Base-by-base conservation (phyloP, 352 stramenopile genomes). In the Globisporangium solare region DNA sequence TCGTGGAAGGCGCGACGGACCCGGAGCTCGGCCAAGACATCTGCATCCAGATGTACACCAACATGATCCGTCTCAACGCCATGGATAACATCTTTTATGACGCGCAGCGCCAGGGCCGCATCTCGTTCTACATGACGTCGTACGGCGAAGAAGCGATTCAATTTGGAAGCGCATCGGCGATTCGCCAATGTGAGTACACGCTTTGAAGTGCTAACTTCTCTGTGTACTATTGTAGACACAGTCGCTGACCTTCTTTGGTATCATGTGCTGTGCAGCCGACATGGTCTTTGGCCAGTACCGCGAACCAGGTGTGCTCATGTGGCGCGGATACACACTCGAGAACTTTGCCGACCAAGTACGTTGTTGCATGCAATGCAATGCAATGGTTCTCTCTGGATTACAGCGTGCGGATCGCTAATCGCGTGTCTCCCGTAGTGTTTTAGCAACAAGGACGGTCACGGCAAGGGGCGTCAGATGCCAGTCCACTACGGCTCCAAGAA, bases 61-160 rank as follows among this genome's bases (percentile, higher is more conserved):
- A 82, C 63, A 93, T 92, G 75, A 70, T 89, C 55, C 84, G 84
- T 37, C 58, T 93, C 40, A 94, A 92, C 50, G 84, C 88, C 35
- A 98, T 99, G 95, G 97, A 99, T 77, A 94, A 93, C 54, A 91
- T 99, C 54, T 88, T 99, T 54, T 97, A 98, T 71, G 89, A 97
- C 60, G 94, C 95, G 3, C 97, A 99, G 69, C 83, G 97, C 45
- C 97, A 99, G 75, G 97, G 97, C 14, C 83, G 95, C 40, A 98
- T 99, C 58, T 99, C 95, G 2, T 99, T 99, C 73, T 99, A 99
- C 74, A 95, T 98, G 89, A 94, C 84, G 31, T 87, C 77, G 32
- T 79, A 87, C 35, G 94, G 95, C 14, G 97, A 99, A 70, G 97
- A 99, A 71, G 95, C 85, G 6, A 94, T 98, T 43, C 88, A 98